Percentiles rank a stretch among this genome's conserved stretches.
phyloP scores from a whole-genome alignment of 495 filamentous ascomycete species.

The Xylaria acuta region DNA sequence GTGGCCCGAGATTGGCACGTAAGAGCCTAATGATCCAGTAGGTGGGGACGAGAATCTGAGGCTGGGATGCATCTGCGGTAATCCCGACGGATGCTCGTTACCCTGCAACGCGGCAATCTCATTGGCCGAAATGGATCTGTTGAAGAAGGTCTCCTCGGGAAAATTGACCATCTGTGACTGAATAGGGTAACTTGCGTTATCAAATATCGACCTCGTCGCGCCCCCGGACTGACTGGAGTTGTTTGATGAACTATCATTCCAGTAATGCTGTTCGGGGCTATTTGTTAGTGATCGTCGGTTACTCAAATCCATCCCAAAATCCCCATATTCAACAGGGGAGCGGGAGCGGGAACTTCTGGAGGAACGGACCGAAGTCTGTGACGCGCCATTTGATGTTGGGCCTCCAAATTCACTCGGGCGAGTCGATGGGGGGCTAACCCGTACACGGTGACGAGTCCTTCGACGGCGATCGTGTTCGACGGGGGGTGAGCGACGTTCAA shows the following conservation, averaged over 20 bases:
- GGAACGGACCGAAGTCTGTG: conserved; percentile 27
- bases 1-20: conserved; percentile 30
- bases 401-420: conserved; percentile 20
- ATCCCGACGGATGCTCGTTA: conserved; percentile 6
- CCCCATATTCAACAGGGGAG: conserved; percentile 18
- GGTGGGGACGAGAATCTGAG: conserved; percentile 7
- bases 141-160: conserved; percentile 8
- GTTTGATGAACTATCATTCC: conserved; percentile 25
- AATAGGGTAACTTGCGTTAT: neutral
- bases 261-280: conserved; percentile 31
- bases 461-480: conserved; percentile 47
- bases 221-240: conserved; percentile 26
- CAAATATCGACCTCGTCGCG: neutral
- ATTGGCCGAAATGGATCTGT: neutral
- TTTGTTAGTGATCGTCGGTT: conserved; percentile 29
- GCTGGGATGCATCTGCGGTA: conserved; percentile 1
- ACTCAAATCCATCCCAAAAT: neutral
- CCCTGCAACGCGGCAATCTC: neutral
- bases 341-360: conserved; percentile 28
- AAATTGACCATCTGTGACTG: neutral
- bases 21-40: conserved; percentile 30
- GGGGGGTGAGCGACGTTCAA: conserved; percentile 48
- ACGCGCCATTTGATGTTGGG: conserved; percentile 17
- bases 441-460: conserved; percentile 43
- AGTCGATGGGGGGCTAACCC: conserved; percentile 12